Conservation (phyloP, 305 asterid species). For the Fraxinus albicans region DNA sequence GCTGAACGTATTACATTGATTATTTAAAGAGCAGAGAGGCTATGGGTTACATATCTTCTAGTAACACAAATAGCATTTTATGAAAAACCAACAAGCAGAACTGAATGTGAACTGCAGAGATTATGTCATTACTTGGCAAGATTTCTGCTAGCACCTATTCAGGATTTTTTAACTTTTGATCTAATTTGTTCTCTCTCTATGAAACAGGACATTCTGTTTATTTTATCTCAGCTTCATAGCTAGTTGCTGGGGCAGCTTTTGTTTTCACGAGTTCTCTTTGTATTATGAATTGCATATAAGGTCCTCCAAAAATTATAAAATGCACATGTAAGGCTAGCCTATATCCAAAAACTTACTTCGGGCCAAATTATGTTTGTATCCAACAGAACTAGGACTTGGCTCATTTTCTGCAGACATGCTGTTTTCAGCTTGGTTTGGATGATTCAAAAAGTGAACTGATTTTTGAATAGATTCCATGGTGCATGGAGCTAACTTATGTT, state of each 20-base stretch:
- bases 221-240: background rate
- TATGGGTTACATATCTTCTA: constrained; percentile 6
- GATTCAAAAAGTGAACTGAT: background rate
- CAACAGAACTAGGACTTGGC: background rate
- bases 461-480: background rate
- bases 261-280: background rate
- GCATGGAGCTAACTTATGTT: background rate
- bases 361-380: background rate
- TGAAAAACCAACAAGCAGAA: constrained; percentile 11
- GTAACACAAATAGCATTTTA: constrained; percentile 16
- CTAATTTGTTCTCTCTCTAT: constrained; percentile 8
- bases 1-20: background rate
- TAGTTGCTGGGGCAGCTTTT: constrained; percentile 9
- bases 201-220: background rate
- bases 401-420: background rate
- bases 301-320: constrained; percentile 9
- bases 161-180: background rate
- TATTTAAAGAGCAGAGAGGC: constrained; percentile 15
- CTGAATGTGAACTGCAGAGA: constrained; percentile 13
- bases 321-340: background rate
- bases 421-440: background rate
- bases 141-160: constrained; percentile 22
- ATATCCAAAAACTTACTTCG: background rate
- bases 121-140: constrained; percentile 15
- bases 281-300: constrained; percentile 15